Conservation (phyloP, 345 rosid species). For the Arabidopsis thaliana region TAIR10.1 NC_003075.7:14541001-14541500, state of each 20-base stretch:
- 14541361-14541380: conserved; percentile 81
- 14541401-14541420: conserved; percentile 75
- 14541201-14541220: conserved; percentile 90
- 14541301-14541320: conserved; percentile 78
- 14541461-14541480: conserved; percentile 66
- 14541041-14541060: not conserved
- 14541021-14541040: conserved; percentile 1
- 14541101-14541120: conserved; percentile 50
- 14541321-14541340: conserved; percentile 64
- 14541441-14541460: conserved; percentile 73
- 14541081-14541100: conserved; percentile 15
- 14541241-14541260: conserved; percentile 89
- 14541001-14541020: not conserved
- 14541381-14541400: conserved; percentile 68
- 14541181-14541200: conserved; percentile 79
- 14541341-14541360: conserved; percentile 75
- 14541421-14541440: conserved; percentile 76
- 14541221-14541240: conserved; percentile 73
- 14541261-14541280: conserved; percentile 91
- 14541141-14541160: conserved; percentile 82
- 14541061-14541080: not conserved
- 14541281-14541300: conserved; percentile 83
- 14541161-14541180: conserved; percentile 73
- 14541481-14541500: conserved; percentile 75
- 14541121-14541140: conserved; percentile 50